A percentile compares a stretch with the other conserved stretches of the same genome.
phyloP scores from a whole-genome alignment of 768 basidiomycete genomes.

The Lanmaoa rubissima region DNA sequence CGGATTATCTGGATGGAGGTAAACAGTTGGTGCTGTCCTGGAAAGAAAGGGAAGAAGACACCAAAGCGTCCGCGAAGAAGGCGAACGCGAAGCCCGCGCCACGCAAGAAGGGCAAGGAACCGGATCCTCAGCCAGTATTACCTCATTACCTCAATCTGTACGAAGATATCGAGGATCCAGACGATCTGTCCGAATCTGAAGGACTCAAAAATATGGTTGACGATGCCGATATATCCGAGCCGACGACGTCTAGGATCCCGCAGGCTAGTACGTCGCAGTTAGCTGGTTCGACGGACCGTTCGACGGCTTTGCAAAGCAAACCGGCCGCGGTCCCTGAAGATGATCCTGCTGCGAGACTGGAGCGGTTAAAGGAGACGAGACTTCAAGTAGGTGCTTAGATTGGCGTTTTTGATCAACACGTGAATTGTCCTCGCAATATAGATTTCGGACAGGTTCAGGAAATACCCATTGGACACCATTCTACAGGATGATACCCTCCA shows the following conservation, averaged over 20 bases:
- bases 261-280: constrained; percentile 13
- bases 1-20: constrained; percentile 19
- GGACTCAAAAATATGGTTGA: constrained; percentile 12
- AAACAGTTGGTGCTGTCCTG: constrained; percentile 25
- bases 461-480: constrained; percentile 7
- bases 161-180: constrained; percentile 31
- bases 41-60: constrained; percentile 22
- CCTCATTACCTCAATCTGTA: constrained; percentile 16
- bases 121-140: not conserved
- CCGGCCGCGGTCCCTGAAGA: constrained; percentile 4
- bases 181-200: constrained; percentile 21
- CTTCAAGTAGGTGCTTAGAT: constrained; percentile 11
- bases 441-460: constrained; percentile 13
- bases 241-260: constrained; percentile 7
- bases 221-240: not conserved
- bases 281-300: not conserved
- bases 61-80: constrained; percentile 12
- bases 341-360: constrained; percentile 11
- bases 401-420: not conserved
- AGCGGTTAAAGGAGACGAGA: constrained; percentile 21
- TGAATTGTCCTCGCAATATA: constrained; percentile 2
- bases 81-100: not conserved
- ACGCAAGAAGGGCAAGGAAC: constrained; percentile 24
- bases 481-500: constrained; percentile 28
- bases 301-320: not conserved